These are phyloP conservation scores for Hyphopichia buzzinii DNA, from an alignment of 1,139 yeast species.

Conservation along the genomic window DNA sequence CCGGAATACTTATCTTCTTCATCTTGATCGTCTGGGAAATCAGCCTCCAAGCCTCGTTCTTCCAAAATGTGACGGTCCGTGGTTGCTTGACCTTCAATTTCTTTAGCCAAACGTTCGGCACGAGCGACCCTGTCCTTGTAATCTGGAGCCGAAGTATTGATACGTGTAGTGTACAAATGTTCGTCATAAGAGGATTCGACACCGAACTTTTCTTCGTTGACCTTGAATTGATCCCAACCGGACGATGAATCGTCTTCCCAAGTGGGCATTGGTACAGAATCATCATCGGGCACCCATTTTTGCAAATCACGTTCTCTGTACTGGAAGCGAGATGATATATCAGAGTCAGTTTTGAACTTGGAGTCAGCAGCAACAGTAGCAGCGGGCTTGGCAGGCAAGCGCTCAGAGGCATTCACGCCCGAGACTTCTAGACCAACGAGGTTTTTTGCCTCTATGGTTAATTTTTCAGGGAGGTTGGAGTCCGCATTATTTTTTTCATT, in stretches of 20 bases:
- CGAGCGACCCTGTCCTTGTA: constrained; percentile 60
- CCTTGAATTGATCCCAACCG: constrained; percentile 91
- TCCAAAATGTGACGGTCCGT: constrained; percentile 84
- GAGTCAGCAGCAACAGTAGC: constrained; percentile 4
- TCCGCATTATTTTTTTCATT: constrained; percentile 30
- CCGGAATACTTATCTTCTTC: constrained; percentile 98
- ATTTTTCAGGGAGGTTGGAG: constrained; percentile 35
- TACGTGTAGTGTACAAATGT: constrained; percentile 81
- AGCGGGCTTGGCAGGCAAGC: not conserved
- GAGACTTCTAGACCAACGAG: constrained; percentile 59
- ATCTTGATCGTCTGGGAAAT: constrained; percentile 76
- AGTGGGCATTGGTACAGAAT: constrained; percentile 27
- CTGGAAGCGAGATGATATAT: constrained; percentile 55
- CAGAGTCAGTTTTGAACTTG: constrained; percentile 77
- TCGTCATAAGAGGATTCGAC: constrained; percentile 87
- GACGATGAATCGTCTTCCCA: constrained; percentile 41
- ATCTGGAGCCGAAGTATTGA: constrained; percentile 74
- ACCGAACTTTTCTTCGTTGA: constrained; percentile 84
- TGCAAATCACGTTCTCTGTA: constrained; percentile 70
- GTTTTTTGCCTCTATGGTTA: constrained; percentile 58
- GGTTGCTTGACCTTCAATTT: constrained; percentile 69
- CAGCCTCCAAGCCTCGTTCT: constrained; percentile 77
- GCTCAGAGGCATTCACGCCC: constrained; percentile 30
- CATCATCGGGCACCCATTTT: constrained; percentile 80
- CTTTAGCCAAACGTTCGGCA: constrained; percentile 80